These are phyloP conservation scores for Inga leiocalycina DNA, from an alignment of 306 rosid genomes.

Conservation along the genomic window DNA sequence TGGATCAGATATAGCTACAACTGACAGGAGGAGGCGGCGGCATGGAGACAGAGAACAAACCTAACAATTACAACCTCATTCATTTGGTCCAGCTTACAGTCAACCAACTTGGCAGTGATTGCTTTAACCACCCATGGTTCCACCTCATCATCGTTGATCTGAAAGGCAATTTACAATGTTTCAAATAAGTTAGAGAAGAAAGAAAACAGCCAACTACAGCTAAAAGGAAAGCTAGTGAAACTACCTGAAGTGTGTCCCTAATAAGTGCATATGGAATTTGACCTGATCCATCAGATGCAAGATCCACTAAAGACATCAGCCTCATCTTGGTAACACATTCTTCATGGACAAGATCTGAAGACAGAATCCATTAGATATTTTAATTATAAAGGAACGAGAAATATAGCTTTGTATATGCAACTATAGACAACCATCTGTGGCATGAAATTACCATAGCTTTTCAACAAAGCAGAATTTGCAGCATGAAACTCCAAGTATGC, in stretches of 20 bases:
- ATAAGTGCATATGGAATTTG: constrained; percentile 75
- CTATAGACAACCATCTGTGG: constrained; percentile 6
- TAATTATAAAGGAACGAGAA: not conserved
- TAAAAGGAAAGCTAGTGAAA: constrained; percentile 27
- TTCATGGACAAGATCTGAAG: constrained; percentile 82
- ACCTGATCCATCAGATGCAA: constrained; percentile 69
- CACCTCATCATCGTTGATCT: constrained; percentile 84
- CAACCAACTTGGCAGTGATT: constrained; percentile 76
- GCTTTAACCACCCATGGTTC: constrained; percentile 90
- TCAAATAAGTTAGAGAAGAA: constrained; percentile 15
- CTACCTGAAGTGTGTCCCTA: constrained; percentile 73
- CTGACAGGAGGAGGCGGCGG: not conserved
- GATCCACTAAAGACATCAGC: constrained; percentile 84
- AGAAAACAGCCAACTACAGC: constrained; percentile 2
- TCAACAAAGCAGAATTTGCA: constrained; percentile 72
- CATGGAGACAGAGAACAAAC: constrained; percentile 43
- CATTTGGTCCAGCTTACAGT: constrained; percentile 98
- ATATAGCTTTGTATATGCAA: not conserved
- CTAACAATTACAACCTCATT: constrained; percentile 82
- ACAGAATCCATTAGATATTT: constrained; percentile 11
- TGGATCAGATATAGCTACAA: not conserved
- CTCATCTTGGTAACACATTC: constrained; percentile 86
- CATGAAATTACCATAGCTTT: constrained; percentile 60
- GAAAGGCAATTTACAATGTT: constrained; percentile 24
- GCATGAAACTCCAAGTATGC: constrained; percentile 77